Evolutionary conservation across 371 early-diverging fungal genomes (phyloP).

Genomic region (Rhizopus stolonifer): DNA sequence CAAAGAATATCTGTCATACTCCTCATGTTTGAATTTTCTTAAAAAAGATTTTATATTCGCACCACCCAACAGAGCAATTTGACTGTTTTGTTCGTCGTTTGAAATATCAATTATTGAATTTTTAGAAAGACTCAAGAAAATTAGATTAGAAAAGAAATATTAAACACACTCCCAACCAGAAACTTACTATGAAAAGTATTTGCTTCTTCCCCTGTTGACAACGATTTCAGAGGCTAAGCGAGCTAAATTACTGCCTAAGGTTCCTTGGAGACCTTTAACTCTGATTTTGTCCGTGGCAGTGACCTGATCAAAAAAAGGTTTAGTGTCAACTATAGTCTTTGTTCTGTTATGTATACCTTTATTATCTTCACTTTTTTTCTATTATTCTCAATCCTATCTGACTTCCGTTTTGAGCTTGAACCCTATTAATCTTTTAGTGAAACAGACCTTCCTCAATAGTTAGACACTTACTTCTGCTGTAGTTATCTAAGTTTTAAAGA

Average conservation of each 20-base stretch:
- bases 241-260: background rate
- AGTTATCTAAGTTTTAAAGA: no score
- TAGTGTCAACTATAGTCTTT: background rate
- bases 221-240: background rate
- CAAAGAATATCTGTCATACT: background rate
- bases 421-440: no score
- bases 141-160: conserved; percentile 10
- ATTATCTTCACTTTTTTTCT: no score
- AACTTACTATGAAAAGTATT: conserved; percentile 5
- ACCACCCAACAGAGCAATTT: conserved; percentile 2
- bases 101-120: conserved; percentile 3
- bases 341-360: background rate
- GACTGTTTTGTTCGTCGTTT: conserved; percentile 3
- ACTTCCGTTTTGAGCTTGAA: no score
- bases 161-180: conserved; percentile 2
- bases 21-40: conserved; percentile 2
- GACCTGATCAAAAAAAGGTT: conserved; percentile 1
- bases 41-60: conserved; percentile 1
- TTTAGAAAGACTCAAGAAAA: conserved; percentile 2
- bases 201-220: background rate
- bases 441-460: no score
- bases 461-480: no score
- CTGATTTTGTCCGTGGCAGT: background rate
- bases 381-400: no score
- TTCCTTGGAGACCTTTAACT: conserved; percentile 2